Conservation (phyloP, 2,329 filamentous ascomycete genomes). For the Colletotrichum musicola region DNA sequence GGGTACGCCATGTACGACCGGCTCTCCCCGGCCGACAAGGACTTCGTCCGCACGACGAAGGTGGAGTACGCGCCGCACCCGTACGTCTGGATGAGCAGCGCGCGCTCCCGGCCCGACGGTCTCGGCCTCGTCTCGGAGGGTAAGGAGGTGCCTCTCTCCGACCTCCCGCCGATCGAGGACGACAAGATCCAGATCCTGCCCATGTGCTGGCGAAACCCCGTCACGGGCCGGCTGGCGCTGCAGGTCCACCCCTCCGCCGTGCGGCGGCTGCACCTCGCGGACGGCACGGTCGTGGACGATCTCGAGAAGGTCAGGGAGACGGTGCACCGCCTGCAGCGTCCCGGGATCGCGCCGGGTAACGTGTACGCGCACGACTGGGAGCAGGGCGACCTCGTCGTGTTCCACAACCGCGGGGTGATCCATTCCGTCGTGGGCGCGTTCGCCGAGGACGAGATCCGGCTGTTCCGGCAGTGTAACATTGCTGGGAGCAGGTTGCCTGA, state of each 20-base stretch:
- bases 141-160: conserved; percentile 68
- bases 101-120: conserved; percentile 75
- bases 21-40: conserved; percentile 74
- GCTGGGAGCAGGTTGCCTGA: conserved; percentile 72
- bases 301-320: conserved; percentile 74
- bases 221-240: conserved; percentile 76
- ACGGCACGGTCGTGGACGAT: conserved; percentile 78
- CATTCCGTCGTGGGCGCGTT: conserved; percentile 84
- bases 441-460: conserved; percentile 76
- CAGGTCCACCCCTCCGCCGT: conserved; percentile 82
- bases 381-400: conserved; percentile 81
- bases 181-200: conserved; percentile 78
- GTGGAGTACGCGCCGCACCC: conserved; percentile 84
- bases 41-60: conserved; percentile 74
- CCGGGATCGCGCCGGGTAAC: conserved; percentile 75
- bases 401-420: conserved; percentile 81
- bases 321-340: conserved; percentile 77
- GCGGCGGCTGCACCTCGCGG: conserved; percentile 74
- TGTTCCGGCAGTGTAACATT: conserved; percentile 85
- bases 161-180: conserved; percentile 75
- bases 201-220: conserved; percentile 83
- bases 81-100: conserved; percentile 84
- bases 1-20: conserved; percentile 78
- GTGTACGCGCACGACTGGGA: conserved; percentile 85
- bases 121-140: conserved; percentile 78